Conservation (phyloP, 192 early-diverging fungal genomes). For the Backusella morwellensis region DNA sequence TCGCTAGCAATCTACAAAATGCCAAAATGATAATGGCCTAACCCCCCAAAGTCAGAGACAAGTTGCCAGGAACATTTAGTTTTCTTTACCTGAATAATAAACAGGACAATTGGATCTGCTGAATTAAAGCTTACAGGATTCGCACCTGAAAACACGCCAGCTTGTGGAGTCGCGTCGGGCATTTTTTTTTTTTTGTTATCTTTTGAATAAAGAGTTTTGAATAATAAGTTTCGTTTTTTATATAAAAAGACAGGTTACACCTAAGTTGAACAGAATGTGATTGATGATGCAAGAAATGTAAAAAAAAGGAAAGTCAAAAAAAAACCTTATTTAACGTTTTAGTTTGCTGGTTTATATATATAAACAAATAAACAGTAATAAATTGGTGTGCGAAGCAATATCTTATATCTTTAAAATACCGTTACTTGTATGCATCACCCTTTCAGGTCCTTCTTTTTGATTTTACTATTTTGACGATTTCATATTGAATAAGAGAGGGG, state of each 20-base stretch:
- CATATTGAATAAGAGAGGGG: too few relatives aligned
- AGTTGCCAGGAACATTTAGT: too few relatives aligned
- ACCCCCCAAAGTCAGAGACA: background rate
- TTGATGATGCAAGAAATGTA: background rate
- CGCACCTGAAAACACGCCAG: constrained; percentile 62
- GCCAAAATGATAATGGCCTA: constrained; percentile 65
- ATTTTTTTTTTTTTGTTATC: background rate
- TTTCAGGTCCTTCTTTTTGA: too few relatives aligned
- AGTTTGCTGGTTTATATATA: background rate
- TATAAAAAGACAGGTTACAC: background rate
- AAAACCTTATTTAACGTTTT: background rate
- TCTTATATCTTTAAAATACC: background rate
- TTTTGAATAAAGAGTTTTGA: background rate
- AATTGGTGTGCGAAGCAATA: background rate
- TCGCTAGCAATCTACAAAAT: constrained; percentile 65
- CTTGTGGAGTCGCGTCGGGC: constrained; percentile 20
- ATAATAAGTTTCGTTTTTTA: background rate
- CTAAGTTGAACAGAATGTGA: background rate
- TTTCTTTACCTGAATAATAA: constrained; percentile 68
- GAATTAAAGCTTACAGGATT: constrained; percentile 57
- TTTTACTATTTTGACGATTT: too few relatives aligned
- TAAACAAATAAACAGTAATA: constrained; percentile 1
- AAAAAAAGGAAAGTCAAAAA: background rate
- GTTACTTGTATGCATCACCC: too few relatives aligned
- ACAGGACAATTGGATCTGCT: constrained; percentile 62